Percentiles rank a stretch among this genome's conserved stretches.
Conservation (phyloP, 768 basidiomycete genomes). For the Rubroboletus satanas region DNA sequence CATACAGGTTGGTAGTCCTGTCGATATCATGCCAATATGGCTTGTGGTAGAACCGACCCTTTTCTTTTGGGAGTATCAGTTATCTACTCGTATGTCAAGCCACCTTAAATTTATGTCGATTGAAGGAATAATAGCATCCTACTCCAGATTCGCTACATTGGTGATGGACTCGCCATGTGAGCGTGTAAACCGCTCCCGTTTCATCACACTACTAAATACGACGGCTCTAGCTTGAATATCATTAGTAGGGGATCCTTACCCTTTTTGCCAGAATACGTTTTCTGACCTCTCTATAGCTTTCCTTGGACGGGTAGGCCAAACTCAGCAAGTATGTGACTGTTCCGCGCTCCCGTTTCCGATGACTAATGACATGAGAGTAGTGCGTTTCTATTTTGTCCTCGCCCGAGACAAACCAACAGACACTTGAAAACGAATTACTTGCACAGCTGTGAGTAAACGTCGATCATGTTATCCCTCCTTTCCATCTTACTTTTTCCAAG, state of each 20-base stretch:
- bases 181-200: background rate
- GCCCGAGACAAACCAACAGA: too few species aligned
- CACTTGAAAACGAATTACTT: too few species aligned
- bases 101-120: background rate
- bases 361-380: too few species aligned
- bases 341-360: too few species aligned
- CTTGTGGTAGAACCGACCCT: background rate
- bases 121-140: too few species aligned
- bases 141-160: conserved; percentile 21
- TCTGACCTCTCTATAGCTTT: conserved; percentile 7
- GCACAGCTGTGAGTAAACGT: background rate
- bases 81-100: conserved; percentile 17
- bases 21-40: too few species aligned
- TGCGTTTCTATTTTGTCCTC: too few species aligned
- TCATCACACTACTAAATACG: background rate
- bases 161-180: conserved; percentile 18
- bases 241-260: background rate
- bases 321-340: conserved; percentile 4
- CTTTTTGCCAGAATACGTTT: background rate
- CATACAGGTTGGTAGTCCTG: too few species aligned
- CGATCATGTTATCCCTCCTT: background rate
- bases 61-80: conserved; percentile 14
- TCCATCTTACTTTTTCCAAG: conserved; percentile 2
- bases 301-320: background rate
- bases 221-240: background rate